phyloP scores from a whole-genome alignment of 2,329 filamentous ascomycete genomes.

The Paracoccidioides brasiliensis region DNA sequence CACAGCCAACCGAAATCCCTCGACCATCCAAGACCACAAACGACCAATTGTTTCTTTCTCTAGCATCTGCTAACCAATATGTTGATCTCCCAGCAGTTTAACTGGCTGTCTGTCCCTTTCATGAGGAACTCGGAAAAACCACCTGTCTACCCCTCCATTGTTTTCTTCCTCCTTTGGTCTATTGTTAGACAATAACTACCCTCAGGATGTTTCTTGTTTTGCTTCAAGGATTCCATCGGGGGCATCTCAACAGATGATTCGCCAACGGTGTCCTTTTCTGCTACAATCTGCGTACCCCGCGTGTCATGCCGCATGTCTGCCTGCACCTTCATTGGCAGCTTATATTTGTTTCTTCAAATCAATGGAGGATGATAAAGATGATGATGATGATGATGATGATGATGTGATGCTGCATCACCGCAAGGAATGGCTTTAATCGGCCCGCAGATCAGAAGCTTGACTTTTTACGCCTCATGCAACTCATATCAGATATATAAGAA shows the following conservation, averaged over 20 bases:
- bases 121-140: not conserved
- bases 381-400: no score
- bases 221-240: not conserved
- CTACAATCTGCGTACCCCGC: not conserved
- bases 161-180: not conserved
- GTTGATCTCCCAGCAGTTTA: not conserved
- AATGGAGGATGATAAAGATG: no score
- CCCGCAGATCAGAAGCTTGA: no score
- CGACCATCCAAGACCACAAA: not conserved
- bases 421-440: no score
- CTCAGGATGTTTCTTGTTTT: not conserved
- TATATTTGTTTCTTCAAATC: not conserved
- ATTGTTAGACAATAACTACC: not conserved
- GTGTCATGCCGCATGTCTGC: no score
- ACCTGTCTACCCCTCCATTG: no score
- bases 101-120: not conserved
- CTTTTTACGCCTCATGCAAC: no score
- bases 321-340: no score
- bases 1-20: not conserved
- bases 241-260: not conserved
- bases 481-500: not conserved
- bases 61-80: not conserved
- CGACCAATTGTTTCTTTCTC: slow-evolving; percentile 3
- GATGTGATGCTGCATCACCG: not conserved
- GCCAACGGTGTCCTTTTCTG: not conserved